Base-by-base conservation (phyloP, 768 basidiomycete species). In the Collybia mongolica region DNA sequence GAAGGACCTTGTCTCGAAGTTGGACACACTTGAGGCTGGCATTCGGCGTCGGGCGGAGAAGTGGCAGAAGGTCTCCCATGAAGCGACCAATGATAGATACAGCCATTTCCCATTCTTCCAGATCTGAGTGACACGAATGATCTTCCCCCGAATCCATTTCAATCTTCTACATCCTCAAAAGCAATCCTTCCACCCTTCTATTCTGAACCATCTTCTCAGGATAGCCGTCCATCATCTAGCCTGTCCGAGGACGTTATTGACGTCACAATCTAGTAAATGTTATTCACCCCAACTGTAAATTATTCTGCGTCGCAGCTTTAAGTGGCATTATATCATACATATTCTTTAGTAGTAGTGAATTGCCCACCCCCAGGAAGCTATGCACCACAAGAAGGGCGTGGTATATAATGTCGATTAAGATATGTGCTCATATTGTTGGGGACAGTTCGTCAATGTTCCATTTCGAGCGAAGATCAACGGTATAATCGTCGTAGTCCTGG, bases 371-470 rank as follows among this genome's bases (percentile, higher is more conserved):
- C 24, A 7, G 24, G 24, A 26, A 3, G 7, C 7, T 44, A 8
- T 32, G 29, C 6, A 15, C 20, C 12, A 43, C 43, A 12, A 9
- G 2, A 2, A 9, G 11, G 32, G 32, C 32, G 11, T 24, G 32
- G 11, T 39, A 35, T 48, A 23, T 38, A 32, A 5, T 6, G 32
- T 3, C 14, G 11, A 32, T 11, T 3, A 3, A 32, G 11, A 9
- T 9, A 9, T 9, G 3, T 3, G 5, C 14, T 32, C 11, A 6
- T 5, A 14, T 32, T 28, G 53, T 40, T 35, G 28, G 37, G 14
- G 48, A 41, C 8, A 66, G 39, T 6, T 87, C 81, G 57, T 91
- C 87, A 15, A 96, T 80, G 45, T 76, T 81, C 95, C 95, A 98
- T 62, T 85, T 87, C 14, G 89, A 70, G 26, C 76, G 71, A 6